Conservation (phyloP, 345 rosid species). For the Melaleuca quinquenervia region DNA sequence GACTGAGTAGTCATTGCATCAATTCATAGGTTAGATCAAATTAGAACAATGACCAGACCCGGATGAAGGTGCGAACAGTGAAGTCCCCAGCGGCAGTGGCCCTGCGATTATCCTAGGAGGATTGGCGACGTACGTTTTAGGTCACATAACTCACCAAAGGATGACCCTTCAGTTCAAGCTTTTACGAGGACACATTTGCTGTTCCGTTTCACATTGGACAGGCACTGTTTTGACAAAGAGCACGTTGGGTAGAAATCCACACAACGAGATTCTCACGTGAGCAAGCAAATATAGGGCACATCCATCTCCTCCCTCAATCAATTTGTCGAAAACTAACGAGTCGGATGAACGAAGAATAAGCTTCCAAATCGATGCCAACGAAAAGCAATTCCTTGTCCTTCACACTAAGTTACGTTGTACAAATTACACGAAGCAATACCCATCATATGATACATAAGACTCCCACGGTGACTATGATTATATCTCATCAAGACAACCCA, state of each 20-base stretch:
- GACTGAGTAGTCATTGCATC: background rate
- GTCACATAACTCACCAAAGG: background rate
- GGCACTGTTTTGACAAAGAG: background rate
- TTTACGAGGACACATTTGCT: background rate
- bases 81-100: background rate
- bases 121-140: background rate
- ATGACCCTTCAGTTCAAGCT: background rate
- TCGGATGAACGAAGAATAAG: background rate
- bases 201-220: background rate
- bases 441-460: constrained; percentile 38
- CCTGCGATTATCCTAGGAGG: background rate
- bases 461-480: constrained; percentile 14
- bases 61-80: background rate
- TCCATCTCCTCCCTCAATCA: background rate
- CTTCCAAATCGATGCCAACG: background rate
- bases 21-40: background rate
- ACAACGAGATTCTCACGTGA: background rate
- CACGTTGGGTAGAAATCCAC: background rate
- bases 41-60: background rate
- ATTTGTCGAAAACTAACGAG: background rate
- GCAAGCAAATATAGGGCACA: background rate
- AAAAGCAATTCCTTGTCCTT: constrained; percentile 2
- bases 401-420: constrained; percentile 40
- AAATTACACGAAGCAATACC: constrained; percentile 14
- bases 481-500: constrained; percentile 22